Conservation (phyloP, 2,329 filamentous ascomycete species). For the Nakataea oryzae region DNA sequence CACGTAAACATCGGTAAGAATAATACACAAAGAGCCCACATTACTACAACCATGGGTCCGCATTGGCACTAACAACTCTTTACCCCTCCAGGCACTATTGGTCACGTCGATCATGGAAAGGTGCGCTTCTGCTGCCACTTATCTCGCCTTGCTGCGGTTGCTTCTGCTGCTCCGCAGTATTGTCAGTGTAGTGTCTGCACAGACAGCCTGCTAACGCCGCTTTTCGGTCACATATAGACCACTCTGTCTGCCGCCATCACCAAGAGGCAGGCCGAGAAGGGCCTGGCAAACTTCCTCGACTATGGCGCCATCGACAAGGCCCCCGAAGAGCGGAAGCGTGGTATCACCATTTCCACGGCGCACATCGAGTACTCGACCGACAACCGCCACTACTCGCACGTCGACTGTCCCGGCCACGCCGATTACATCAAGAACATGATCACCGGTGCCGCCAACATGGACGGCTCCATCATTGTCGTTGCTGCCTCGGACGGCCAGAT, state of each 20-base stretch:
- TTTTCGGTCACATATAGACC: constrained; percentile 50
- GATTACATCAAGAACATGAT: constrained; percentile 99
- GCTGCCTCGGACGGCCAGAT: constrained; percentile 98
- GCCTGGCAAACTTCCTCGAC: constrained; percentile 86
- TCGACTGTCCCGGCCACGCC: constrained; percentile 98
- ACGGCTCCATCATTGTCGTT: constrained; percentile 96
- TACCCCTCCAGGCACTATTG: constrained; percentile 68
- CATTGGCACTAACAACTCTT: constrained; percentile 7
- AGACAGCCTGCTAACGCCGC: constrained; percentile 6
- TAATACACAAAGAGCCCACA: background rate
- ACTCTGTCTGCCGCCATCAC: constrained; percentile 98
- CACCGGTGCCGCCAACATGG: constrained; percentile 98
- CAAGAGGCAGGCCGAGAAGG: constrained; percentile 93
- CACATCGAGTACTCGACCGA: constrained; percentile 98
- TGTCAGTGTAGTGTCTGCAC: background rate
- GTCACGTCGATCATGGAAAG: constrained; percentile 99
- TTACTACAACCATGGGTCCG: background rate
- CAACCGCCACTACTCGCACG: constrained; percentile 93
- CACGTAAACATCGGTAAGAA: constrained; percentile 87
- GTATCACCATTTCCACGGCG: constrained; percentile 97
- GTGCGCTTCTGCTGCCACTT: constrained; percentile 35
- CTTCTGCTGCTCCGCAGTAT: background rate
- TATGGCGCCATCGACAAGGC: constrained; percentile 99
- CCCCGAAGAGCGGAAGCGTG: constrained; percentile 97
- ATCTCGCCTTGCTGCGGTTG: background rate